Evolutionary conservation across 169 alveolate species (phyloP).

Genomic region (Cryptosporidium bovis): DNA sequence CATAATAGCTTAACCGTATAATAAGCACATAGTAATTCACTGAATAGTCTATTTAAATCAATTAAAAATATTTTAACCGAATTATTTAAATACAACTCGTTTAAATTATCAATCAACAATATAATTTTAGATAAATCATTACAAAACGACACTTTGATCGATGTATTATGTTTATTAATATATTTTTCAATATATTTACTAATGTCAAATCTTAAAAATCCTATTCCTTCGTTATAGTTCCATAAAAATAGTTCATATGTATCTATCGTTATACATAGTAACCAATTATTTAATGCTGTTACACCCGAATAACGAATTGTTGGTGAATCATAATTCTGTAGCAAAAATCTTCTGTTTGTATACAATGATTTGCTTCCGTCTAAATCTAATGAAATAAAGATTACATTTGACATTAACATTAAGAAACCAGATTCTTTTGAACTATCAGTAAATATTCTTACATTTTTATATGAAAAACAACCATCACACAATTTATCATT

Average conservation of each 20-base stretch:
- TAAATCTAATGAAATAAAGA: constrained; percentile 23
- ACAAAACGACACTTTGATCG: constrained; percentile 13
- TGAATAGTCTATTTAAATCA: constrained; percentile 27
- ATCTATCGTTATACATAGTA: constrained; percentile 2
- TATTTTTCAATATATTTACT: background rate
- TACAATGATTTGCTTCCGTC: background rate
- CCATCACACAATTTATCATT: background rate
- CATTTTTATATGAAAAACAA: constrained; percentile 30
- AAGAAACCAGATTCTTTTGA: constrained; percentile 33
- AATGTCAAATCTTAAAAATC: constrained; percentile 27
- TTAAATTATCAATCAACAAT: background rate
- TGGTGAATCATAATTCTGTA: constrained; percentile 6
- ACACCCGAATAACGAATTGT: constrained; percentile 16
- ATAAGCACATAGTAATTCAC: constrained; percentile 29
- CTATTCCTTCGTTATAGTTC: constrained; percentile 61
- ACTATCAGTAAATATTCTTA: constrained; percentile 15
- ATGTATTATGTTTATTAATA: background rate
- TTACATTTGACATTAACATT: constrained; percentile 25
- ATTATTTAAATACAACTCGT: background rate
- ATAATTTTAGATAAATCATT: constrained; percentile 7
- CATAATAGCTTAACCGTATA: constrained; percentile 1
- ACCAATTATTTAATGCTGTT: constrained; percentile 22
- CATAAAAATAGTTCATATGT: constrained; percentile 15
- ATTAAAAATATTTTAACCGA: background rate
- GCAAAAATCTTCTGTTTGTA: constrained; percentile 21